Evolutionary conservation across 768 basidiomycete species (phyloP), one percentile per base, ranked within the genome.

Genomic region (Podaxis pistillaris): DNA sequence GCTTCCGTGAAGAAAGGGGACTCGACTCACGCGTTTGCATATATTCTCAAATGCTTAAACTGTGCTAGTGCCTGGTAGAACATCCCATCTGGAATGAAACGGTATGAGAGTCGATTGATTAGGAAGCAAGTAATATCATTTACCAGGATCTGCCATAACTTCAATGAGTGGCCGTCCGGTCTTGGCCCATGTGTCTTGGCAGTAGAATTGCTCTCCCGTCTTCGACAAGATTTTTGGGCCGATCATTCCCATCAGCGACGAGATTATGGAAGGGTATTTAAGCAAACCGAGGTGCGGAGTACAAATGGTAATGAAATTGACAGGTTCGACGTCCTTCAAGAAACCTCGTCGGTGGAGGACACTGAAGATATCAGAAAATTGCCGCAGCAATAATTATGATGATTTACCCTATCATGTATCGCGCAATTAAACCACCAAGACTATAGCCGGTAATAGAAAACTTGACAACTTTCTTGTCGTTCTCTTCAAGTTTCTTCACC

Each of bases 251-350:
- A 79, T 68, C 0, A 91, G 52, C 1, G 76, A 74, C 1, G 88
- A 89, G 46, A 87, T 69, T 37, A 88, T 73, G 2, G 86, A 85
- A 28, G 82, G 79, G 64, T 88, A 88, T 68, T 78, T 76, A 3
- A 86, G 86, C 6, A 93, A 80, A 13, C 94, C 94, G 44, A 94
- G 78, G 64, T 93, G 89, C 1, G 94, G 94, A 0, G 93, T 92
- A 1, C 93, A 91, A 55, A 95, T 75, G 0, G 93, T 92, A 58
- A 85, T 85, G 72, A 95, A 96, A 72, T 93, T 93, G 58, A 91
- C 81, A 0, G 93, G 91, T 30, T 75, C 73, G 47, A 94, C 81
- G 1, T 77, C 75, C 1, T 87, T 79, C 69, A 96, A 96, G 77
- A 94, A 93, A 6, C 80, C 78, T 51, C 81, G 80, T 60, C 88